Evolutionary conservation across 208 protist species (phyloP), one percentile per base, ranked within the genome.

Genomic region (Crithidia acanthocephali): DNA sequence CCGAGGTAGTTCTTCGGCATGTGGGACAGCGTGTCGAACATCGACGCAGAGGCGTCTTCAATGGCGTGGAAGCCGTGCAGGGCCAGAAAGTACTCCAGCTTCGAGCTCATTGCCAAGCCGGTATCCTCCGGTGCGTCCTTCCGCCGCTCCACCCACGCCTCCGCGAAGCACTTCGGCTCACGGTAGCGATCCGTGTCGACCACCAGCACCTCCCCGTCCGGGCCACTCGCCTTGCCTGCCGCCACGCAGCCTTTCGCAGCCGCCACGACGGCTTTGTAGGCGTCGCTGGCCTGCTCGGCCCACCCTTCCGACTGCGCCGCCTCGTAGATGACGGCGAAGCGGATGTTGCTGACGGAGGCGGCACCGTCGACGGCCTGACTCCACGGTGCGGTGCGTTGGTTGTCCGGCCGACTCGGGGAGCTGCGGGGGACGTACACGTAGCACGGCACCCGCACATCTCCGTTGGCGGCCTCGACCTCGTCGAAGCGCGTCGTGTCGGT

Each of bases 281-380:
- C 52, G 30, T 51, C n/a, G 40, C 53, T 75, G 28, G 61, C 80
- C 22, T 64, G 51, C 57, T 51, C 67, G 22, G 28, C 64, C 83
- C 86, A 92, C 50, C 51, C 66, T 25, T 45, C 47, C 18, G 81
- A 51, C 44, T 90, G 67, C 28, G 62, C 45, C 58, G 69, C 69
- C 60, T 84, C 86, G 70, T 87, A 89, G 22, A 95, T 53, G 30
- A 92, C 84, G 53, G 76, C 77, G 72, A 94, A 93, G 52, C 86
- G 86, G 20, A 83, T 75, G 74, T 91, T 92, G 56, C 83, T 88
- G 60, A 93, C 68, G 22, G 86, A 87, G 35, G 81, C 79, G 18
- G 76, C 81, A 11, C 77, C 81, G 60, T 93, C 86, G 11, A 92
- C 33, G 16, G 84, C 85, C 33, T 73, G 28, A 65, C 83, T 87